Conservation (phyloP, 805 yeast genomes). For the Ogataea methanolica region DNA sequence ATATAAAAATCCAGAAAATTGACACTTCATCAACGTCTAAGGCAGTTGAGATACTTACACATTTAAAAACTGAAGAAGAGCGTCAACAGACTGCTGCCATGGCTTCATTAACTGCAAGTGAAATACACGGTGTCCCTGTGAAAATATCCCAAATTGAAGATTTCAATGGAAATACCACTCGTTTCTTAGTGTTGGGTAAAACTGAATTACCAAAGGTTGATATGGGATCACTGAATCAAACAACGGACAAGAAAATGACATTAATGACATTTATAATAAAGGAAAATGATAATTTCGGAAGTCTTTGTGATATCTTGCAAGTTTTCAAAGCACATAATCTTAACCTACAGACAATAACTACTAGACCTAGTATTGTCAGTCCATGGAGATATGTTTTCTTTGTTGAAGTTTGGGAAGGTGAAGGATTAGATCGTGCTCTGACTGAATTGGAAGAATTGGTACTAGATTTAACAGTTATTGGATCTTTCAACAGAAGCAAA, state of each 20-base stretch:
- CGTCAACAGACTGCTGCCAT: conserved; percentile 58
- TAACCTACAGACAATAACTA: conserved; percentile 66
- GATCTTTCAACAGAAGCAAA: conserved; percentile 33
- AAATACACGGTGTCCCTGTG: conserved; percentile 53
- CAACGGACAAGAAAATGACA: conserved; percentile 34
- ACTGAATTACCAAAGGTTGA: conserved; percentile 13
- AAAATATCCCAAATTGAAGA: conserved; percentile 62
- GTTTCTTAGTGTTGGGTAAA: conserved; percentile 68
- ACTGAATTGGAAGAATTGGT: conserved; percentile 40
- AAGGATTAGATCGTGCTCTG: conserved; percentile 31
- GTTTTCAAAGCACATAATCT: conserved; percentile 51
- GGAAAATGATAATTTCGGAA: conserved; percentile 64
- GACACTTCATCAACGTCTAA: conserved; percentile 79
- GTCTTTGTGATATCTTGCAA: conserved; percentile 60
- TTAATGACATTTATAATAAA: conserved; percentile 62
- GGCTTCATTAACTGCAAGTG: conserved; percentile 66
- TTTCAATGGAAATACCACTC: conserved; percentile 69
- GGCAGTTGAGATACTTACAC: conserved; percentile 66
- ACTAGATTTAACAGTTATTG: conserved; percentile 51
- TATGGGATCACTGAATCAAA: conserved; percentile 2
- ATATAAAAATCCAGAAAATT: conserved; percentile 38
- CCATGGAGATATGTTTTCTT: conserved; percentile 85
- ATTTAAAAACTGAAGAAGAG: conserved; percentile 27
- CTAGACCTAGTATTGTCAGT: conserved; percentile 65
- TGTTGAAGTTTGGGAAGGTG: conserved; percentile 53